Evolutionary conservation across 345 rosid species (phyloP).

Genomic region (Salix koriyanagi): DNA sequence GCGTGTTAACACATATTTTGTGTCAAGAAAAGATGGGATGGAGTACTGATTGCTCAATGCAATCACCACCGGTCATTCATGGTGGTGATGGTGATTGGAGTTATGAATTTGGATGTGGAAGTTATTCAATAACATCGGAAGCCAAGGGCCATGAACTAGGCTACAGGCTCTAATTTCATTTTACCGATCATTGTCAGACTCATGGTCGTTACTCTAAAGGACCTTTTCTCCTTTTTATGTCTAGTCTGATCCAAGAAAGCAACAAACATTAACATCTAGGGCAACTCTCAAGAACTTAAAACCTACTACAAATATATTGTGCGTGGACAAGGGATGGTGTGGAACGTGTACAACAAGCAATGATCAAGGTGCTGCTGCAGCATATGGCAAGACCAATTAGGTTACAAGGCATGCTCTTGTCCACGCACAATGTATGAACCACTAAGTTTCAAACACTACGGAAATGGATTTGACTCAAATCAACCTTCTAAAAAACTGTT

Average conservation of each 20-base stretch:
- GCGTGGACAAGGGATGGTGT: conserved; percentile 54
- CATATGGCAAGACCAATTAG: conserved; percentile 38
- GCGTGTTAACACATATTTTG: neutral
- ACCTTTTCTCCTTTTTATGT: conserved; percentile 54
- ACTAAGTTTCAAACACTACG: conserved; percentile 14
- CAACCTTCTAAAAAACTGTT: conserved; percentile 34
- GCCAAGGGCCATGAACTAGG: conserved; percentile 34
- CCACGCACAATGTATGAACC: neutral
- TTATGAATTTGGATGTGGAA: conserved; percentile 56
- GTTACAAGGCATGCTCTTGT: conserved; percentile 44
- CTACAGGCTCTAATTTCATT: conserved; percentile 46
- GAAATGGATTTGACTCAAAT: conserved; percentile 22
- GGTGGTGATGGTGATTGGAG: conserved; percentile 67
- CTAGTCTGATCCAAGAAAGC: conserved; percentile 35
- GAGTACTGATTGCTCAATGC: conserved; percentile 60
- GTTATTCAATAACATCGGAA: conserved; percentile 52
- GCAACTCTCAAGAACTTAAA: conserved; percentile 3
- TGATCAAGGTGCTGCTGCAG: conserved; percentile 49
- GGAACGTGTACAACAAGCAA: conserved; percentile 42
- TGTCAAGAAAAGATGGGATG: conserved; percentile 59
- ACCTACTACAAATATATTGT: conserved; percentile 16
- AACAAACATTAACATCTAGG: neutral
- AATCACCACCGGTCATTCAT: conserved; percentile 48
- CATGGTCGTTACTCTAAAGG: conserved; percentile 47
- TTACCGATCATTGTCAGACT: conserved; percentile 48